Evolutionary conservation across 1,284 basidiomycete genomes (phyloP).

Genomic region (Malassezia caprae): DNA sequence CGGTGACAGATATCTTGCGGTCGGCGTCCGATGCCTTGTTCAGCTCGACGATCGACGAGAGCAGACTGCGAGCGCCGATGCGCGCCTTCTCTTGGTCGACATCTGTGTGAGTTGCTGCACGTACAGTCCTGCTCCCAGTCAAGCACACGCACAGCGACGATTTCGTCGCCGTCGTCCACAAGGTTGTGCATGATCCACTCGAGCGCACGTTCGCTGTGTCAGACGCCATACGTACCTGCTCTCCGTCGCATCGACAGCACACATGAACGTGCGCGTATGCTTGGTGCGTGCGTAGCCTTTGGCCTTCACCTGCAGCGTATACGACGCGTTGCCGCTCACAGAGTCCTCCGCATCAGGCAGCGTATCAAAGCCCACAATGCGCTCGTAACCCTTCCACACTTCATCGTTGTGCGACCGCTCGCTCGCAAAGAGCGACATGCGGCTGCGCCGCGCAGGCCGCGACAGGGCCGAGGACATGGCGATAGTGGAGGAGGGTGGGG

Average conservation of each 20-base stretch:
- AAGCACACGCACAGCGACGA: constrained; percentile 80
- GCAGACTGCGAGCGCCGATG: constrained; percentile 74
- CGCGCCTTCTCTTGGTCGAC: constrained; percentile 64
- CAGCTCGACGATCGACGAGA: constrained; percentile 70
- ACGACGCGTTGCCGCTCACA: constrained; percentile 31
- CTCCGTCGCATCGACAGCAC: constrained; percentile 70
- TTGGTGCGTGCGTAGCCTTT: constrained; percentile 69
- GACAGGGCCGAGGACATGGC: neutral
- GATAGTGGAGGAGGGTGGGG: neutral
- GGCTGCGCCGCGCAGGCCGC: constrained; percentile 1
- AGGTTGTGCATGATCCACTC: constrained; percentile 61
- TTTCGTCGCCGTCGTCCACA: constrained; percentile 84
- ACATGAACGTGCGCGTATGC: constrained; percentile 78
- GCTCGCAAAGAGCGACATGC: constrained; percentile 14
- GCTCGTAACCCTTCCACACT: constrained; percentile 28
- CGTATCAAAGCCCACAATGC: constrained; percentile 46
- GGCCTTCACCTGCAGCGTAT: constrained; percentile 63
- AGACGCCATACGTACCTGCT: constrained; percentile 12
- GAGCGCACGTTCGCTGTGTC: constrained; percentile 31
- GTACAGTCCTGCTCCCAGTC: constrained; percentile 67
- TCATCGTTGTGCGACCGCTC: neutral
- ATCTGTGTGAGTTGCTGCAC: constrained; percentile 29
- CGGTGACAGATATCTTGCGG: constrained; percentile 77
- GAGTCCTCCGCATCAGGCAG: constrained; percentile 46
- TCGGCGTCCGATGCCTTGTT: constrained; percentile 64